Evolutionary conservation across 73 alveolate species (phyloP), one percentile per base, ranked within the genome.

Genomic region (Uronychia setigera): DNA sequence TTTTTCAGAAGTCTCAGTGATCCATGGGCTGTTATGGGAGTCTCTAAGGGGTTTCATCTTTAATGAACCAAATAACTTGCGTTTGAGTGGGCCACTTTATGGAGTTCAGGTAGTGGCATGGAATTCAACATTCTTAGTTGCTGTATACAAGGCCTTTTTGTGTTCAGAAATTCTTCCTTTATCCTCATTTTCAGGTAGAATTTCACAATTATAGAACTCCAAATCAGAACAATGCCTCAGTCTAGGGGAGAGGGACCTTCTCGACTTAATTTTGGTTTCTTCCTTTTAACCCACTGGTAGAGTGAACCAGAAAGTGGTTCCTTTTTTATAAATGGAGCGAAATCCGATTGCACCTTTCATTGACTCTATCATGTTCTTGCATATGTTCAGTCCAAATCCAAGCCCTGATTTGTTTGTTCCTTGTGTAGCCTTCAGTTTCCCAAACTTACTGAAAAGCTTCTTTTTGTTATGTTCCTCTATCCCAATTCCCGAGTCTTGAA

Each of bases 401-500:
- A 67, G 76, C n/a, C 87, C 90, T 29, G 87, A 1, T 77, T 28
- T 77, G 30, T 77, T 84, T 26, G 67, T 76, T 57, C 81, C 79
- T 32, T 35, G 29, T 13, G 80, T 85, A 79, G 78, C 82, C 19
- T 75, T 57, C 14, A 81, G 60, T 76, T 79, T 77, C 29, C 91
- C 92, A 76, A 91, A 91, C 30, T 84, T 78, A 1, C 60, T 86
- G 31, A 91, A 85, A 32, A 85, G 75, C 78, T 91, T 91, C 26
- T 26, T 67, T 29, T 79, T 30, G 32, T 87, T 88, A 29, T 80
- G 83, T 31, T 76, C 84, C 27, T 81, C 81, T 1, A 90, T 84
- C 30, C 94, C 97, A 32, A 89, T 80, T 1, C 94, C 97, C 0
- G 95, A 79, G 85, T 89, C 95, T 26, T 32, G 32, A 0, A 81